A percentile compares a stretch with the other conserved stretches of the same genome.
These are phyloP conservation scores for Zygosaccharomyces sapae DNA, from an alignment of 1,139 yeast genomes.

Conservation along the genomic window DNA sequence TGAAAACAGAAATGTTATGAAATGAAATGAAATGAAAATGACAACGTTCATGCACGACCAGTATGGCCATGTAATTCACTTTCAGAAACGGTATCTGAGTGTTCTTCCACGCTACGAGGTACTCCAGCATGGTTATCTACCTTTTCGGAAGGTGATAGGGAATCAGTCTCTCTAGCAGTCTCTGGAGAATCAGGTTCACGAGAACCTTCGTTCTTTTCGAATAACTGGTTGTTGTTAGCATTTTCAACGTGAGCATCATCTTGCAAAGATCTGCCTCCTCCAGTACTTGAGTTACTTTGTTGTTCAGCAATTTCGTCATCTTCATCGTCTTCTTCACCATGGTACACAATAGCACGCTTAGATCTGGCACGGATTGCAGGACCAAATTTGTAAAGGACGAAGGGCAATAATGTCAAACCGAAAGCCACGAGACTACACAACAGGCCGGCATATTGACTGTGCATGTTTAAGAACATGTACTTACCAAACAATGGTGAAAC, in stretches of 20 bases:
- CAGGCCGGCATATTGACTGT: constrained; percentile 8
- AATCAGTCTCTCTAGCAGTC: not conserved
- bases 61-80: not conserved
- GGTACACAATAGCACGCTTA: constrained; percentile 7
- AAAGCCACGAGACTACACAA: constrained; percentile 5
- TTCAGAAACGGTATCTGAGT: not conserved
- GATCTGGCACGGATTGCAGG: constrained; percentile 7
- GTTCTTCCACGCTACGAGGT: not conserved
- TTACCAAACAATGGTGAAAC: constrained; percentile 8
- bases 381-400: constrained; percentile 6
- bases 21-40: not conserved
- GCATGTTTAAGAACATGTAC: constrained; percentile 5
- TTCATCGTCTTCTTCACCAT: constrained; percentile 1
- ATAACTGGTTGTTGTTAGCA: constrained; percentile 1
- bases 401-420: constrained; percentile 6
- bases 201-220: not conserved
- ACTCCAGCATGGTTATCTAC: not conserved
- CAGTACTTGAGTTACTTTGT: not conserved
- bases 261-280: not conserved
- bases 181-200: not conserved
- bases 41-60: not conserved
- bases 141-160: not conserved
- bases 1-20: not conserved
- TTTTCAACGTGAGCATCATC: constrained; percentile 4
- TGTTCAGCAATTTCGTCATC: constrained; percentile 16